phyloP scores from a whole-genome alignment of 2,329 filamentous ascomycete genomes.

The Penicillium hordei region DNA sequence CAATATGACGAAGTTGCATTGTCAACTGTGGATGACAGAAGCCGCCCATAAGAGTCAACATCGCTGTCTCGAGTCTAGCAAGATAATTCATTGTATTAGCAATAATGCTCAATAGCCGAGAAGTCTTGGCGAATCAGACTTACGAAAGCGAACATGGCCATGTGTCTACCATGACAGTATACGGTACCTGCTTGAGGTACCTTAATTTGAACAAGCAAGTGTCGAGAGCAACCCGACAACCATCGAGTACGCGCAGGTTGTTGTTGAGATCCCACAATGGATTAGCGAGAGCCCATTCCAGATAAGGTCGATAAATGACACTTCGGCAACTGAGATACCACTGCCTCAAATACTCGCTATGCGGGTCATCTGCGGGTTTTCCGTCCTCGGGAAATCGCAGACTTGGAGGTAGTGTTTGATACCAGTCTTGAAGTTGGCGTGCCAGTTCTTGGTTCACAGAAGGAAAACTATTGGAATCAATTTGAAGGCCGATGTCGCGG shows the following conservation, averaged over 20 bases:
- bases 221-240: constrained; percentile 8
- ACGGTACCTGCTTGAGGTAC: constrained; percentile 3
- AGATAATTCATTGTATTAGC: not conserved
- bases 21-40: constrained; percentile 11
- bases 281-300: constrained; percentile 12
- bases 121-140: not conserved
- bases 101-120: not conserved
- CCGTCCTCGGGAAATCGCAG: constrained; percentile 4
- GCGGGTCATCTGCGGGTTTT: constrained; percentile 7
- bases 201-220: constrained; percentile 6
- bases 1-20: constrained; percentile 1
- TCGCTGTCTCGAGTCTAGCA: constrained; percentile 4
- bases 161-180: constrained; percentile 12
- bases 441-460: constrained; percentile 11
- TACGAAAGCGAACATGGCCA: constrained; percentile 12
- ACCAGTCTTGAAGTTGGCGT: constrained; percentile 9
- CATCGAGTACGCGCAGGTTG: constrained; percentile 3
- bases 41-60: constrained; percentile 10
- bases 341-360: constrained; percentile 11
- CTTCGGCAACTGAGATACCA: constrained; percentile 14
- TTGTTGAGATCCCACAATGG: constrained; percentile 6
- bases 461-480: constrained; percentile 5
- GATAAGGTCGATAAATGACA: constrained; percentile 11
- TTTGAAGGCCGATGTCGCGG: constrained; percentile 8
- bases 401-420: constrained; percentile 7